phyloP scores from a whole-genome alignment of 2,329 filamentous ascomycete genomes.

The Phaeosphaeriaceae sp. region DNA sequence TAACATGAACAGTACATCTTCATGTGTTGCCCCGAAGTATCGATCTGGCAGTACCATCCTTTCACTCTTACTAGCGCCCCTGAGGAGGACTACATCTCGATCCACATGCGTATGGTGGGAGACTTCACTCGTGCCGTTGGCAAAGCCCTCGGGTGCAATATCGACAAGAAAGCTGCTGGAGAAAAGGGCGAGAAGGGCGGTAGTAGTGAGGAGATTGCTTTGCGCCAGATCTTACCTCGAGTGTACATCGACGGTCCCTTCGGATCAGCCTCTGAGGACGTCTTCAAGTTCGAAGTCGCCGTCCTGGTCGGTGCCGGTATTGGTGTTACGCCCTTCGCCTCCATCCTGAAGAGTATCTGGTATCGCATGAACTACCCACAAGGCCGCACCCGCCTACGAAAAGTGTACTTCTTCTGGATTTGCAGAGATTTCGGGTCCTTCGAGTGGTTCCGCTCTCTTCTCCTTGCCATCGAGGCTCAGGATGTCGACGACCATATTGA shows the following conservation, averaged over 20 bases:
- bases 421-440: conserved; percentile 88
- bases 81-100: conserved; percentile 88
- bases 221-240: conserved; percentile 76
- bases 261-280: conserved; percentile 84
- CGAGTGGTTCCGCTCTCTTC: conserved; percentile 86
- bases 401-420: conserved; percentile 94
- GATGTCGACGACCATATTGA: conserved; percentile 85
- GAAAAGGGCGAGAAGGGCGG: conserved; percentile 62
- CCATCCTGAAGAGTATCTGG: conserved; percentile 81
- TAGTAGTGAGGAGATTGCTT: conserved; percentile 69
- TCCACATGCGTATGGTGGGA: conserved; percentile 83
- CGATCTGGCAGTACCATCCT: conserved; percentile 87
- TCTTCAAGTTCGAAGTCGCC: conserved; percentile 72
- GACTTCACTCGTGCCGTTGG: conserved; percentile 79
- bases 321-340: conserved; percentile 60
- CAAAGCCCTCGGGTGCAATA: conserved; percentile 76
- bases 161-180: conserved; percentile 62
- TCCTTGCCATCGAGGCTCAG: conserved; percentile 85
- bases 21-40: conserved; percentile 84
- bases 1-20: conserved; percentile 72
- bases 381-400: conserved; percentile 77
- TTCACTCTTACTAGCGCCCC: conserved; percentile 87
- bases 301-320: conserved; percentile 60
- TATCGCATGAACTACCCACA: conserved; percentile 90
- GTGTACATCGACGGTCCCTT: conserved; percentile 87